phyloP scores from a whole-genome alignment of 164 flowering plant species.

The Liquidambar formosana region DNA sequence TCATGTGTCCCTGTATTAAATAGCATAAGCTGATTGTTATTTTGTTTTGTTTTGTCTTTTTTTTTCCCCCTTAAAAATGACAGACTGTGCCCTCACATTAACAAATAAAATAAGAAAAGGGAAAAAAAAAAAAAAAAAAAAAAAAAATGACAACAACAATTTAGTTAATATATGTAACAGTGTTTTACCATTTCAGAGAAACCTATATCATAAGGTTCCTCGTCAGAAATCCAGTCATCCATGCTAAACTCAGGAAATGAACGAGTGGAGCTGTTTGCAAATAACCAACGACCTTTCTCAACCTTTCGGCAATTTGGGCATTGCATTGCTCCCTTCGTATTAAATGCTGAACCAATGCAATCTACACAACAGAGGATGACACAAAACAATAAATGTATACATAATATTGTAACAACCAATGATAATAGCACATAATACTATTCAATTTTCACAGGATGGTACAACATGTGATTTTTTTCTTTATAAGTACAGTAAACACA shows the following conservation, averaged over 20 bases:
- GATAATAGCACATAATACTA: background rate
- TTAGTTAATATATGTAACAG: background rate
- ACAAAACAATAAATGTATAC: background rate
- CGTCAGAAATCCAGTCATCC: constrained; percentile 28
- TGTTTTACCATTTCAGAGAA: constrained; percentile 33
- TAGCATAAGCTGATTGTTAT: background rate
- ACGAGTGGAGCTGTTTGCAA: constrained; percentile 31
- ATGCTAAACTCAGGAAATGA: constrained; percentile 20
- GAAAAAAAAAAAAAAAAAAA: no score
- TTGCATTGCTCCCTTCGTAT: constrained; percentile 50
- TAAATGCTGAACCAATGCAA: constrained; percentile 57
- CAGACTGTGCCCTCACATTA: no score
- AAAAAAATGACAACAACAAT: no score
- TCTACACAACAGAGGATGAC: constrained; percentile 21
- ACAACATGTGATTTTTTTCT: background rate
- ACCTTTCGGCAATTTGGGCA: constrained; percentile 53
- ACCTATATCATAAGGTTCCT: constrained; percentile 14
- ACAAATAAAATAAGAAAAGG: no score
- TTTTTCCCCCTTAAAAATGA: no score
- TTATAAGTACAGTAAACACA: background rate
- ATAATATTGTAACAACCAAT: no score
- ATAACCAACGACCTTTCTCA: constrained; percentile 51
- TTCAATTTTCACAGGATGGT: background rate
- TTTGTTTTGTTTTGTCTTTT: background rate
- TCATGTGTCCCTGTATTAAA: background rate